Conservation (phyloP, 306 rosid genomes). For the Fagus sylvatica region DNA sequence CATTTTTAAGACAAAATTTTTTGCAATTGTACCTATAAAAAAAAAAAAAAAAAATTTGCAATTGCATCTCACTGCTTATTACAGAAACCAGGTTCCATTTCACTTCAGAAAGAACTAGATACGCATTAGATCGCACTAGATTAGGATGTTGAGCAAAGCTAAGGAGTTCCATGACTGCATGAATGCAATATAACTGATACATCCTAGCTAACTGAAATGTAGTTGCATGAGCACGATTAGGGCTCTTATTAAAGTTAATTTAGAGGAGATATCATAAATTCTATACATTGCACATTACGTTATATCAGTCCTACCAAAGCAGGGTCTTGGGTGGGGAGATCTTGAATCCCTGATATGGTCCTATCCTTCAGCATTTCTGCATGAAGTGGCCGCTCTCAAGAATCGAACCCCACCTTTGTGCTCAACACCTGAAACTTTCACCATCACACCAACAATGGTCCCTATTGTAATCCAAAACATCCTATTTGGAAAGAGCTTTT, state of each 20-base stretch:
- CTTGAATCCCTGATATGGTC: not conserved
- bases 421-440: not conserved
- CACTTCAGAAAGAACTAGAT: not conserved
- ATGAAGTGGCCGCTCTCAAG: not conserved
- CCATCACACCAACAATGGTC: not conserved
- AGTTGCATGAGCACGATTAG: not conserved
- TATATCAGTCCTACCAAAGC: not conserved
- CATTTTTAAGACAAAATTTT: slow-evolving; percentile 20
- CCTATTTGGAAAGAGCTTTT: not conserved
- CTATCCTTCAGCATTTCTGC: slow-evolving; percentile 4
- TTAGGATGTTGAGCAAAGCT: not conserved
- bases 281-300: not conserved
- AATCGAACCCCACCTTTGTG: not conserved
- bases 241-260: not conserved
- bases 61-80: not conserved
- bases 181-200: not conserved
- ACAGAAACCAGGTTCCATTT: slow-evolving; percentile 1
- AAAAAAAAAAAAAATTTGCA: not conserved
- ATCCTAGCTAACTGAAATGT: not conserved
- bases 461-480: not conserved
- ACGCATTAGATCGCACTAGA: slow-evolving; percentile 1
- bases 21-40: not conserved
- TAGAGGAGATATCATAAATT: not conserved
- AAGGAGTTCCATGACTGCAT: not conserved
- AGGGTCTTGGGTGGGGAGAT: not conserved